A percentile compares a stretch with the other conserved stretches of the same genome.
phyloP scores from a whole-genome alignment of 768 basidiomycete genomes.

The Boletus reticuloceps region DNA sequence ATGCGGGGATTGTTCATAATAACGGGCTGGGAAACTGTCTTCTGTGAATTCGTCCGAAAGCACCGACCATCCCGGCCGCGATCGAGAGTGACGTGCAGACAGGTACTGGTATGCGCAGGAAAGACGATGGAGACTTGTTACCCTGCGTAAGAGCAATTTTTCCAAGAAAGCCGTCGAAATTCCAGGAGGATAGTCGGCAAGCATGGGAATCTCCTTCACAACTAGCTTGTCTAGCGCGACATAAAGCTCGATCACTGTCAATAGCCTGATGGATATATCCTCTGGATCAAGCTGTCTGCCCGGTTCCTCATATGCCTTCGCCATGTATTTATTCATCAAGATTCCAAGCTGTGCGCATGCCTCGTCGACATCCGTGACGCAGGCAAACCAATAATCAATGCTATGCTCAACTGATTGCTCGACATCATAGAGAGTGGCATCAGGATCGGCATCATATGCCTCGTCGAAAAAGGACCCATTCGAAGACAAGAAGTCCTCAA shows the following conservation, averaged over 20 bases:
- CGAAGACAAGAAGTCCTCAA: conserved; percentile 16
- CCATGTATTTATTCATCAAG: conserved; percentile 27
- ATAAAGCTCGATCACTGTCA: conserved; percentile 35
- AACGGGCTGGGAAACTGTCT: too few relatives aligned
- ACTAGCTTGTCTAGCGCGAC: conserved; percentile 30
- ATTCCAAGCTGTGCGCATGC: conserved; percentile 15
- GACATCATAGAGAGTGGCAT: conserved; percentile 34
- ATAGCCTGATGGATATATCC: conserved; percentile 37
- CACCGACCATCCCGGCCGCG: too few relatives aligned
- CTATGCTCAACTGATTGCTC: conserved; percentile 31
- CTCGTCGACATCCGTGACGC: background rate
- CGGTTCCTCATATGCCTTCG: background rate
- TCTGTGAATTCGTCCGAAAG: too few relatives aligned
- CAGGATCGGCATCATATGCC: conserved; percentile 3
- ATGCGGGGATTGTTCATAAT: too few relatives aligned
- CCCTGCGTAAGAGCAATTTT: too few relatives aligned
- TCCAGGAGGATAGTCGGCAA: conserved; percentile 17
- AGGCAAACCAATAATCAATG: conserved; percentile 33
- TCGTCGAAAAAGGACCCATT: conserved; percentile 6
- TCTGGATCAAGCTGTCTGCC: conserved; percentile 31
- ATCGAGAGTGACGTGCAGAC: too few relatives aligned
- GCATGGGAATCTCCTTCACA: background rate
- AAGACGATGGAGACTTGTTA: too few relatives aligned
- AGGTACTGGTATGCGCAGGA: too few relatives aligned
- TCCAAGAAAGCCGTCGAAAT: too few relatives aligned